phyloP scores from a whole-genome alignment of 2,329 filamentous ascomycete genomes.

The Diaporthe longicolla region DNA sequence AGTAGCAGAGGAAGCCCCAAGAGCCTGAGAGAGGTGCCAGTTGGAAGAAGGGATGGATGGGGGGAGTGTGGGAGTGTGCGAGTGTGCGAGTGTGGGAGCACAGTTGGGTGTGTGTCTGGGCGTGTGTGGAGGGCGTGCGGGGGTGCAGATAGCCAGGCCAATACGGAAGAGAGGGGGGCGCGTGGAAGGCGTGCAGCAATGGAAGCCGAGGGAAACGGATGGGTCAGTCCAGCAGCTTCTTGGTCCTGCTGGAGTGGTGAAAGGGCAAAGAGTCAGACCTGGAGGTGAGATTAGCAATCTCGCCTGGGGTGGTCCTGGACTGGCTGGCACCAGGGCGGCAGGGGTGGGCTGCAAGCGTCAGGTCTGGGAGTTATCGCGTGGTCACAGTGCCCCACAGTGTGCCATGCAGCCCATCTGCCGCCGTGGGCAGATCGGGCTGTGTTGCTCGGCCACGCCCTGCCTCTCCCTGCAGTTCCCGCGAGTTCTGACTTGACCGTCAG shows the following conservation, averaged over 20 bases:
- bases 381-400: constrained; percentile 32
- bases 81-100: background rate
- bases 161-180: background rate
- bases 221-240: constrained; percentile 30
- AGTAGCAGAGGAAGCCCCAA: constrained; percentile 6
- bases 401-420: constrained; percentile 29
- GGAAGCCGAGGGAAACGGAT: constrained; percentile 35
- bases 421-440: constrained; percentile 9
- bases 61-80: constrained; percentile 3
- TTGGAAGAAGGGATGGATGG: constrained; percentile 12
- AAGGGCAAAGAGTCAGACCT: constrained; percentile 27
- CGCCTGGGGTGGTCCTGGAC: constrained; percentile 25
- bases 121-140: background rate
- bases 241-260: constrained; percentile 11
- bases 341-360: constrained; percentile 33
- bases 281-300: constrained; percentile 43
- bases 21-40: constrained; percentile 1
- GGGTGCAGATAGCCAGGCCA: constrained; percentile 1
- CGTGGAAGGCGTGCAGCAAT: constrained; percentile 24
- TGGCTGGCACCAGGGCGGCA: constrained; percentile 1
- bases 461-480: constrained; percentile 4
- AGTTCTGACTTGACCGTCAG: background rate
- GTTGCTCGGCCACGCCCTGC: constrained; percentile 22
- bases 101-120: background rate
- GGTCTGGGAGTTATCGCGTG: constrained; percentile 30